Evolutionary conservation across 2,329 filamentous ascomycete genomes (phyloP), one percentile per base, ranked within the genome.

Genomic region (Colletotrichum incanum): DNA sequence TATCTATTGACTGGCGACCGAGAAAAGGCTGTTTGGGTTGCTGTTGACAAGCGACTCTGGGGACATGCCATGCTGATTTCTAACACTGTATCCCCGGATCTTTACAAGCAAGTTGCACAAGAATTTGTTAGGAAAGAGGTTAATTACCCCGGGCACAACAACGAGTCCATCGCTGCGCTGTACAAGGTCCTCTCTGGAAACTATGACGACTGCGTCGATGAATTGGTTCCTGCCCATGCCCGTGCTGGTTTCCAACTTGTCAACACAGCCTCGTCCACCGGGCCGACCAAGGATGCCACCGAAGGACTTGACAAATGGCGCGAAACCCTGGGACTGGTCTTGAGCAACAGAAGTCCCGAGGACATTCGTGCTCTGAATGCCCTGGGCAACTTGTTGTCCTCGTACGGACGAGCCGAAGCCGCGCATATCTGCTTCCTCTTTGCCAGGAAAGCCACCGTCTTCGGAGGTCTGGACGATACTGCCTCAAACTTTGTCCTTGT

Each of bases 81-180:
- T 1, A 89, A 91, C 73, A 91, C 91, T 0, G 81, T 97, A 83
- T 96, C 94, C 1, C 86, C 93, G 59, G 93, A 94, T 28, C 86
- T 97, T 2, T 98, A 97, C 89, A 97, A 95, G 80, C 94, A 97
- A 79, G 95, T 99, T 34, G 91, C 95, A 0, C 95, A 97, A 78
- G 96, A 99, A 78, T 99, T 99, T 78, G 93, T 99, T 23, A 93
- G 95, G 76, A 95, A 97, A 78, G 96, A 99, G 80, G 94, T 99
- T 67, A 97, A 96, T 80, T 92, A 92, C 64, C 86, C 92, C 4
- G 91, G 93, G 2, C 91, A 92, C 65, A 94, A 93, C 76, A 95
- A 95, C 65, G 93, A 98, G 81, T 94, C 96, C 2, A 86, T 99
- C 56, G 95, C 96, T 39, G 94, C 96, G 0, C 84, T 99, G 4